Conservation (phyloP, 2,329 filamentous ascomycete genomes). For the Claviceps sp. region DNA sequence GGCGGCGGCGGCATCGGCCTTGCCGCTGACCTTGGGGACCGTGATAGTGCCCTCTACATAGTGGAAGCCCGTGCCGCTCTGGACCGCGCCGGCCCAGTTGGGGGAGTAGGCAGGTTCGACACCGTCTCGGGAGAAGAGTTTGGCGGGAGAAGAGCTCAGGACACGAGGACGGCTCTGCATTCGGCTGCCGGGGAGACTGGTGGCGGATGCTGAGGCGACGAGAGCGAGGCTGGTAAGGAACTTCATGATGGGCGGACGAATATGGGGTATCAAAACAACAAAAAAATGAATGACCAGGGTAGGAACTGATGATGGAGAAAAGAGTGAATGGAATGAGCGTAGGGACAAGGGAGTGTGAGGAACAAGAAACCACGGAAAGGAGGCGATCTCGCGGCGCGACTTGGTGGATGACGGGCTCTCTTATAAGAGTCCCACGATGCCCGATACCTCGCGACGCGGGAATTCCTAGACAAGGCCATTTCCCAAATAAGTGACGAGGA, state of each 20-base stretch:
- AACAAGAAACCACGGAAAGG: too few species aligned
- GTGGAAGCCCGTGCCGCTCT: constrained; percentile 14
- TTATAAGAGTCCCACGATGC: too few species aligned
- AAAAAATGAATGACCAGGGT: not conserved
- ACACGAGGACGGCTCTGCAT: not conserved
- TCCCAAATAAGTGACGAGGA: too few species aligned
- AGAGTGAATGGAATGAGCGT: too few species aligned
- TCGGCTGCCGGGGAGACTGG: too few species aligned
- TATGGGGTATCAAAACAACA: not conserved
- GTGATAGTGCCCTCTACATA: constrained; percentile 17
- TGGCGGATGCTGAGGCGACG: not conserved
- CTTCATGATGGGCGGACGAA: not conserved
- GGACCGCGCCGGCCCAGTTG: constrained; percentile 19
- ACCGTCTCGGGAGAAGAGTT: not conserved
- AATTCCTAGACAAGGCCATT: too few species aligned
- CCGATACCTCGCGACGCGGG: too few species aligned
- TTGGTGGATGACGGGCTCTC: too few species aligned
- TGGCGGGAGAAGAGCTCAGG: not conserved
- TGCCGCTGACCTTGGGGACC: constrained; percentile 13
- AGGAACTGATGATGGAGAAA: not conserved
- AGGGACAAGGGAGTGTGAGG: too few species aligned
- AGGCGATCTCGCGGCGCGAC: too few species aligned
- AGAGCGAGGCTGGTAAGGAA: not conserved
- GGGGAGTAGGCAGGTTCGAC: not conserved
- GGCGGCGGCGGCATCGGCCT: constrained; percentile 11